Percentiles rank a stretch among this genome's conserved stretches.
phyloP scores from a whole-genome alignment of 169 alveolate genomes.

The Cystoisospora suis region DNA sequence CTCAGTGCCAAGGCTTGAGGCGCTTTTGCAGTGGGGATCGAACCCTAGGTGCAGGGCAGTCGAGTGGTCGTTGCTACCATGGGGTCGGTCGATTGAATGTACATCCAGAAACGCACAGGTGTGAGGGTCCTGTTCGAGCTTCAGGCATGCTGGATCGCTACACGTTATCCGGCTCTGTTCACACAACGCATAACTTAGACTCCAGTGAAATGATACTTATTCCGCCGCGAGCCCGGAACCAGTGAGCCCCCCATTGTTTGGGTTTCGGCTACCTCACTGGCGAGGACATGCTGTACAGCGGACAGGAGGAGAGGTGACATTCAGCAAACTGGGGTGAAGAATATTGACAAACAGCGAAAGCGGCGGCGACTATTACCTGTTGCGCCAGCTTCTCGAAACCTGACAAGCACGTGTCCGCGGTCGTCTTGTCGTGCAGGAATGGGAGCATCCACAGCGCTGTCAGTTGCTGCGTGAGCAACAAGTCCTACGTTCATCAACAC shows the following conservation, averaged over 20 bases:
- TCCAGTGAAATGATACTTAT: too few species aligned
- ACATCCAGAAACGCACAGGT: slow-evolving; percentile 45
- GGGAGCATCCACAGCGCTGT: slow-evolving; percentile 62
- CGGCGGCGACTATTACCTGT: background rate
- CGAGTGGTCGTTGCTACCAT: background rate
- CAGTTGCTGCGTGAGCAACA: slow-evolving; percentile 55
- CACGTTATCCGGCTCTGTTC: slow-evolving; percentile 20
- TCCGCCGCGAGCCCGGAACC: too few species aligned
- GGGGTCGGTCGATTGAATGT: background rate
- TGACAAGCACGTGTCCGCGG: slow-evolving; percentile 47
- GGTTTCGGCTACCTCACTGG: too few species aligned
- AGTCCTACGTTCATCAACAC: too few species aligned
- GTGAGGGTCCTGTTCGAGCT: slow-evolving; percentile 50
- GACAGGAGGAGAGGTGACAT: too few species aligned
- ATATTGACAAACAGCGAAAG: too few species aligned
- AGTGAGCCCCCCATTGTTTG: too few species aligned
- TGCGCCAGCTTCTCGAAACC: slow-evolving; percentile 55
- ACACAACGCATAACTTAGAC: too few species aligned
- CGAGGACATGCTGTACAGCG: too few species aligned
- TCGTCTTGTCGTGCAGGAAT: slow-evolving; percentile 35
- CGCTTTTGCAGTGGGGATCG: slow-evolving; percentile 36
- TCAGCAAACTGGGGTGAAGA: too few species aligned
- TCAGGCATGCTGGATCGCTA: slow-evolving; percentile 43
- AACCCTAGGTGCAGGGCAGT: slow-evolving; percentile 43
- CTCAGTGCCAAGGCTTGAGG: slow-evolving; percentile 37